Evolutionary conservation across 768 basidiomycete genomes (phyloP), one percentile per base, ranked within the genome.

Genomic region (Trametes maxima): DNA sequence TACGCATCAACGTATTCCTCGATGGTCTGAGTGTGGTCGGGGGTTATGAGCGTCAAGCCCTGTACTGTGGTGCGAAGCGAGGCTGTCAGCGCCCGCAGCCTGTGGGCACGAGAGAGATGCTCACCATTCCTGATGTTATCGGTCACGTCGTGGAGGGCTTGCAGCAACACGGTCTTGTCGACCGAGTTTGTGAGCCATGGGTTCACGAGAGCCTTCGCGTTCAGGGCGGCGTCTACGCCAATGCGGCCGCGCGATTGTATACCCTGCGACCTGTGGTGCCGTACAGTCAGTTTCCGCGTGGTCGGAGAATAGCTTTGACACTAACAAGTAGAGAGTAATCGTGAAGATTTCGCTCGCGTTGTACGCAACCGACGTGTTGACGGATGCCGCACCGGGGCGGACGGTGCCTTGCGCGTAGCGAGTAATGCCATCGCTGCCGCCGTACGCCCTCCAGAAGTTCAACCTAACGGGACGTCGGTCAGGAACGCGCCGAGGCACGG

Each of bases 371-470:
- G 66, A 64, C 1, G 84, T 83, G 40, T 75, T 78, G 49, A 82
- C 74, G 5, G 78, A 82, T 4, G 81, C 80, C 12, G 82, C 83
- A 47, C 86, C 85, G 13, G 85, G 85, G 19, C 85, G 81, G 37
- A 80, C 84, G 13, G 85, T 87, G 37, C 86, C 86, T 80, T 88
- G 85, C 44, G 82, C 66, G 68, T 77, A 85, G 53, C 84, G 81
- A 2, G 79, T 80, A 47, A 69, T 76, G 13, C 75, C 72, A 59
- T 85, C 85, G 17, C 74, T 69, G 11, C 79, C 80, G 22, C 67
- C 65, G 62, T 80, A 80, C 0, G 84, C 79, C 44, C 82, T 75
- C 86, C 86, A 87, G 78, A 86, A 88, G 75, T 86, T 88, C 54
- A 82, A 59, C 52, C 83, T 83, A 57, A n/a, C 35, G 42, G 14